Evolutionary conservation across 2,329 filamentous ascomycete genomes (phyloP), one percentile per base, ranked within the genome.

Genomic region (Tolypocladium endophyticum): DNA sequence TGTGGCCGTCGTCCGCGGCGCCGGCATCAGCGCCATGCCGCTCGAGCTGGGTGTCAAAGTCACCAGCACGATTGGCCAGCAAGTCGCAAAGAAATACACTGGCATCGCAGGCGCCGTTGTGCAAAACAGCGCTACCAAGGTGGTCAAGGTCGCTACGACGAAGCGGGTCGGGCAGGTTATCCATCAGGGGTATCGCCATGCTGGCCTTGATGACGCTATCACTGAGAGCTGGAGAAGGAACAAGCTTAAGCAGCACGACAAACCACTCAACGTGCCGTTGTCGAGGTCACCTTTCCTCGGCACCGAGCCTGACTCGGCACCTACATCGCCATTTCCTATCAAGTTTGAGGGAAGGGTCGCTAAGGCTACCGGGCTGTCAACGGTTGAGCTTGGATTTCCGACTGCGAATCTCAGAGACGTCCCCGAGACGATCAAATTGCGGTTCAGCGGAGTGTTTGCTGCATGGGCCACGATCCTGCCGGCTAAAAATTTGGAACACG

Each of bases 31-130:
- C 3, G 88, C 84, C 0, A 74, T 89, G 70, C 87, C 87, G 0
- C 68, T 90, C 20, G 87, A 90, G 66, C 68, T 87, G 8, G 86
- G 86, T 5, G 76, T 85, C 62, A 83, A 82, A 67, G 78, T 82
- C 4, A 80, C 79, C 1, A 81, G 77, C 4, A 76, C 79, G 0
- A 74, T 83, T 4, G 79, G 78, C 16, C 74, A 72, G 61, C 73
- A 72, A 56, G 71, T 77, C 7, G 78, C 74, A 2, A 77, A 76
- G 28, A 75, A 71, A 53, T 79, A 81, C 60, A 70, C 73, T 0
- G 74, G 73, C 3, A 65, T 73, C 1, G 73, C 72, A 0, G 69
- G 70, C 3, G 68, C 65, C 0, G 72, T 77, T 0, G 76, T 81
- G 2, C 72, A 80, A 55, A 73, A 67, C 25, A 63, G 70, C 1